phyloP scores from a whole-genome alignment of 2,329 filamentous ascomycete genomes.

The Ophiostoma tasmaniense region DNA sequence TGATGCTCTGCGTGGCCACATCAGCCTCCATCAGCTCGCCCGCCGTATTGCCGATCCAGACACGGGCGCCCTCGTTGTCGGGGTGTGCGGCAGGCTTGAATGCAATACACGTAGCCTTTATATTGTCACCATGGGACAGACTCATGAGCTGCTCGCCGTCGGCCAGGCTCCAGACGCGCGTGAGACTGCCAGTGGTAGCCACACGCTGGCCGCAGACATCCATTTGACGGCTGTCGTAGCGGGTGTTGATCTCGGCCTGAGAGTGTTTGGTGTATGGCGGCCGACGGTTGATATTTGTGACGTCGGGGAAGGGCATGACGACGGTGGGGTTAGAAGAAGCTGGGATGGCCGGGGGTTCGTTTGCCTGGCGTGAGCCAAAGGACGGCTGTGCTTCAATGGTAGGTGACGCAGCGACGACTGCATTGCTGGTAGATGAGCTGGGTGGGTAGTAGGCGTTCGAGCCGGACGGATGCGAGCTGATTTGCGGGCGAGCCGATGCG shows the following conservation, averaged over 20 bases:
- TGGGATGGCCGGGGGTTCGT: not conserved
- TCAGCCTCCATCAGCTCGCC: conserved; percentile 90
- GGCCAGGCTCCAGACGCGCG: conserved; percentile 76
- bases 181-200: conserved; percentile 79
- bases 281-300: conserved; percentile 73
- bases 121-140: conserved; percentile 72
- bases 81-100: conserved; percentile 78
- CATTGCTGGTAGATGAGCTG: not conserved
- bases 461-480: not conserved
- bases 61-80: conserved; percentile 66
- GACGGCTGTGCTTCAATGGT: not conserved
- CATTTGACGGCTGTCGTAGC: conserved; percentile 78
- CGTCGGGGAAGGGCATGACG: conserved; percentile 58
- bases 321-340: not conserved
- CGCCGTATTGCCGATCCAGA: conserved; percentile 86
- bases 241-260: conserved; percentile 67
- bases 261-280: conserved; percentile 67
- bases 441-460: not conserved
- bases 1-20: conserved; percentile 61
- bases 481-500: conserved; percentile 28
- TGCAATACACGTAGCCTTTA: conserved; percentile 69
- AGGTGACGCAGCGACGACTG: not conserved
- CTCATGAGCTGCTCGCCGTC: conserved; percentile 77
- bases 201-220: conserved; percentile 82
- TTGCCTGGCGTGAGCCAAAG: not conserved